Evolutionary conservation across 768 basidiomycete genomes (phyloP).

Genomic region (Calvatia gigantea): DNA sequence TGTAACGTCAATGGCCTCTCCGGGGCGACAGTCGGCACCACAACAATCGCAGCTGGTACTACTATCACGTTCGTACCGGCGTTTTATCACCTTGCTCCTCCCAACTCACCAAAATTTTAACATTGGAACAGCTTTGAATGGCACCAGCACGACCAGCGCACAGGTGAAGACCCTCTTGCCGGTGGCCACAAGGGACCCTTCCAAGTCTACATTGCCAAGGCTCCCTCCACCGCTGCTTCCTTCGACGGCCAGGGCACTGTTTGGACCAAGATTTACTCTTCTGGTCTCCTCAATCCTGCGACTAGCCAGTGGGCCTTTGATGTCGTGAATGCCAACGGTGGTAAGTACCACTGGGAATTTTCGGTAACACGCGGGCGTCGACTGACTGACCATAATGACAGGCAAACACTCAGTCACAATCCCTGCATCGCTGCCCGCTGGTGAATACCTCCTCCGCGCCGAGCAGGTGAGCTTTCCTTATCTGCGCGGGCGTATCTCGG

Average conservation of each 20-base stretch:
- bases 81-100: constrained; percentile 16
- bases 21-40: constrained; percentile 29
- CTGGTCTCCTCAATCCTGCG: constrained; percentile 16
- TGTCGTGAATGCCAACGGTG: constrained; percentile 42
- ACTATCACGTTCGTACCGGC: constrained; percentile 32
- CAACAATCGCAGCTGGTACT: constrained; percentile 39
- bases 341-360: constrained; percentile 19
- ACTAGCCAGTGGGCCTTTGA: constrained; percentile 45
- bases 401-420: constrained; percentile 42
- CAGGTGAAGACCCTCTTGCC: constrained; percentile 49
- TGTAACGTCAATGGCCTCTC: constrained; percentile 49
- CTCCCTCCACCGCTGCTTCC: constrained; percentile 30
- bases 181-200: constrained; percentile 49
- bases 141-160: constrained; percentile 53
- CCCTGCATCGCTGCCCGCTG: constrained; percentile 42
- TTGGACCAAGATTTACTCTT: constrained; percentile 47
- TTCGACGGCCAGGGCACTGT: constrained; percentile 41
- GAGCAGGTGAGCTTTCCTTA: constrained; percentile 41
- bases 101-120: too few relatives aligned
- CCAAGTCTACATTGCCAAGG: constrained; percentile 49
- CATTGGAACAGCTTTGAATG: constrained; percentile 53
- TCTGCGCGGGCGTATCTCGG: too few relatives aligned
- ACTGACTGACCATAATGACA: too few relatives aligned
- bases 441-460: constrained; percentile 47
- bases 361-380: not conserved